Evolutionary conservation across 2,329 filamentous ascomycete genomes (phyloP).

Genomic region (Xylariaceae sp.): DNA sequence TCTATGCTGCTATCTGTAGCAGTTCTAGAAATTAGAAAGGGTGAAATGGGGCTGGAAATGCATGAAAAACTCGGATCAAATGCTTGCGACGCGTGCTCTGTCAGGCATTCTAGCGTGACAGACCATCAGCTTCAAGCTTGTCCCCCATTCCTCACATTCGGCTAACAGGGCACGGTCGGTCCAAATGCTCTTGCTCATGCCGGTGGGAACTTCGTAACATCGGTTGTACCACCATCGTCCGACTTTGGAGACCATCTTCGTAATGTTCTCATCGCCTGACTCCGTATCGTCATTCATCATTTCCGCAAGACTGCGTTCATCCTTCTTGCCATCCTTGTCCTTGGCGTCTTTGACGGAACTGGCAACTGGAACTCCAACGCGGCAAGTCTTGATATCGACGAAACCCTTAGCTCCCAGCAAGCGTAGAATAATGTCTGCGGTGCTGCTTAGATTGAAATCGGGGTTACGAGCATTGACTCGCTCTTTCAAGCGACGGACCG

Average conservation of each 20-base stretch:
- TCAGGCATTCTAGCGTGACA: constrained; percentile 84
- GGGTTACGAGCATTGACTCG: constrained; percentile 59
- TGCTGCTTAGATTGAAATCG: constrained; percentile 56
- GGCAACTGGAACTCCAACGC: constrained; percentile 72
- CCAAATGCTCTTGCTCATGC: constrained; percentile 66
- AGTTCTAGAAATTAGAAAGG: not conserved
- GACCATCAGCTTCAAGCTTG: constrained; percentile 85
- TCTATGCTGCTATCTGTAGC: not conserved
- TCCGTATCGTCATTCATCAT: constrained; percentile 69
- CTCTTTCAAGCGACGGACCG: constrained; percentile 69
- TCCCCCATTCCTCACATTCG: constrained; percentile 83
- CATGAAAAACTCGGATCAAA: constrained; percentile 33
- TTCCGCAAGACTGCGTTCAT: constrained; percentile 60
- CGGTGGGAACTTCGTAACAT: constrained; percentile 74
- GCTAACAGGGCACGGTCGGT: constrained; percentile 67
- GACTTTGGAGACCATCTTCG: constrained; percentile 86
- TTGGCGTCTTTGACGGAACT: constrained; percentile 39
- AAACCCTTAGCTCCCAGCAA: constrained; percentile 68
- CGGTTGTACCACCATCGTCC: constrained; percentile 95
- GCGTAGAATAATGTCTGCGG: constrained; percentile 59
- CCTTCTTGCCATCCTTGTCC: constrained; percentile 33
- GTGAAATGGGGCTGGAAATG: not conserved
- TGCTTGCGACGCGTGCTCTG: constrained; percentile 42
- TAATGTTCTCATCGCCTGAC: constrained; percentile 76
- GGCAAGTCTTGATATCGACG: constrained; percentile 67